Conservation (phyloP, 495 filamentous ascomycete species). For the Neohortaea acidophila region DNA sequence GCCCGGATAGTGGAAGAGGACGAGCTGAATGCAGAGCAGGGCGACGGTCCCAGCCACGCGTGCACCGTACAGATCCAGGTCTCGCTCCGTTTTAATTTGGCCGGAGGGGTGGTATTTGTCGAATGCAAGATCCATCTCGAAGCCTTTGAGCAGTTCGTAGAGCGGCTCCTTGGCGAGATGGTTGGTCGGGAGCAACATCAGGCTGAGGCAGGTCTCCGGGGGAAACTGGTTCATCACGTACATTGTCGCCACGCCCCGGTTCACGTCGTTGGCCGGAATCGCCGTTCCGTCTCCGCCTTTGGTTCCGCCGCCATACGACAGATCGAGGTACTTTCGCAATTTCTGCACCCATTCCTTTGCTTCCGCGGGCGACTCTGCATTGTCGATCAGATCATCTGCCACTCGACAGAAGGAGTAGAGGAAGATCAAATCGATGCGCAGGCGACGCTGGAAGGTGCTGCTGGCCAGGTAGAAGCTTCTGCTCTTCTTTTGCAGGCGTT, state of each 20-base stretch:
- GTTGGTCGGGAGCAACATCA: conserved; percentile 38
- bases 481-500: conserved; percentile 40
- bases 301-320: conserved; percentile 18
- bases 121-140: conserved; percentile 46
- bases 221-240: conserved; percentile 31
- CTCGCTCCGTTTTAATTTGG: conserved; percentile 40
- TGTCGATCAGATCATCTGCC: conserved; percentile 53
- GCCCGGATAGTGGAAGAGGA: conserved; percentile 36
- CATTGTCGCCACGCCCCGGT: conserved; percentile 13
- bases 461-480: conserved; percentile 56
- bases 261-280: conserved; percentile 4
- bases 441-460: conserved; percentile 42
- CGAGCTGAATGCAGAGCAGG: conserved; percentile 45
- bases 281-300: conserved; percentile 1
- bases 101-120: conserved; percentile 5
- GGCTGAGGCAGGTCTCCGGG: conserved; percentile 29
- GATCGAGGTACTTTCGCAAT: conserved; percentile 36
- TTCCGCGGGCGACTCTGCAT: conserved; percentile 32
- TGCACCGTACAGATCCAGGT: conserved; percentile 41
- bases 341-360: conserved; percentile 36
- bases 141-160: conserved; percentile 43
- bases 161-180: conserved; percentile 39
- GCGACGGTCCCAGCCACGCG: conserved; percentile 55
- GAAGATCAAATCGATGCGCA: conserved; percentile 50
- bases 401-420: conserved; percentile 60